Conservation (phyloP, 768 basidiomycete species). For the Auriscalpium vulgare region DNA sequence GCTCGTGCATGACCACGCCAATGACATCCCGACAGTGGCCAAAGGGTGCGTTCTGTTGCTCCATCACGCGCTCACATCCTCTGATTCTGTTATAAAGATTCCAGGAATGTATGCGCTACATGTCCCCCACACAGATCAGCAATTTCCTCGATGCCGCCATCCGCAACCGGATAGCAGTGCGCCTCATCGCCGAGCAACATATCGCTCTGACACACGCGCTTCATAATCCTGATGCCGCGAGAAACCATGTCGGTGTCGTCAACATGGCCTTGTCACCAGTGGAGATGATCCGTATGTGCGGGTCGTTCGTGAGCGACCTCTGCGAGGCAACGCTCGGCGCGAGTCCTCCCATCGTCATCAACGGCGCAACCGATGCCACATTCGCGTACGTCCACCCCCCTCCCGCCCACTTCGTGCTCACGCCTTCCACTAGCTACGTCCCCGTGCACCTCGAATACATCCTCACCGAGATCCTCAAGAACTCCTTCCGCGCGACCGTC, state of each 20-base stretch:
- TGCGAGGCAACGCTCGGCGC: conserved; percentile 80
- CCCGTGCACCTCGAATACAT: conserved; percentile 91
- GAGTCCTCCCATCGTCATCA: conserved; percentile 57
- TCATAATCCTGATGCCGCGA: conserved; percentile 28
- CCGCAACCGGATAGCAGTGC: conserved; percentile 78
- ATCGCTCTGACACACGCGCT: conserved; percentile 73
- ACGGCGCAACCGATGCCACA: conserved; percentile 61
- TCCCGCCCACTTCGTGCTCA: neutral
- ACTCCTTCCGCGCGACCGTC: conserved; percentile 83
- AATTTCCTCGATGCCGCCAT: conserved; percentile 79
- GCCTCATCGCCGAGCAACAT: conserved; percentile 87
- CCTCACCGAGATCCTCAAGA: conserved; percentile 85
- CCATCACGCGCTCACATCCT: neutral
- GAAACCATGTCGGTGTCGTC: conserved; percentile 61
- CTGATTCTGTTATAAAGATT: conserved; percentile 40
- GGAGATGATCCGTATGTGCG: conserved; percentile 70
- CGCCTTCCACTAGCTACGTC: conserved; percentile 52
- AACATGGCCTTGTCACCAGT: conserved; percentile 64
- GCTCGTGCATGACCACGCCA: conserved; percentile 69
- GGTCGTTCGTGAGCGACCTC: conserved; percentile 74
- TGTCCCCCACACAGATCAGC: conserved; percentile 73
- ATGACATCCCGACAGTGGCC: conserved; percentile 87
- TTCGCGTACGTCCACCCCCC: conserved; percentile 61
- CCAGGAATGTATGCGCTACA: conserved; percentile 78
- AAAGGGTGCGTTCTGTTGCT: conserved; percentile 50